These are phyloP conservation scores for Paracamarosporium sp. DNA, from an alignment of 2,329 filamentous ascomycete genomes.

Conservation along the genomic window DNA sequence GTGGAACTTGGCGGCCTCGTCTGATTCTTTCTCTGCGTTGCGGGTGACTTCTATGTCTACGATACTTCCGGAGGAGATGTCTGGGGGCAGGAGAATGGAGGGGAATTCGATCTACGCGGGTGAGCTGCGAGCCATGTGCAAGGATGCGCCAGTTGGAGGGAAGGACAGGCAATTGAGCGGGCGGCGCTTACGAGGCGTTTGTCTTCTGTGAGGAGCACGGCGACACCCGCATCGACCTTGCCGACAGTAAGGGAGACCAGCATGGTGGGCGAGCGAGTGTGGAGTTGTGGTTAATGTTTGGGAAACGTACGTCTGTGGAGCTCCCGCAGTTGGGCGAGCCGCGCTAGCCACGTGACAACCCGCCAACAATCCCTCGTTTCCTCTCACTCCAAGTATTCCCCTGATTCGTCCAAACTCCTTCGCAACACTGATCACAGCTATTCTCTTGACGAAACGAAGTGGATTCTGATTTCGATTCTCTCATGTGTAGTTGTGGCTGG, in stretches of 20 bases:
- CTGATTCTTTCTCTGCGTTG: slow-evolving; percentile 79
- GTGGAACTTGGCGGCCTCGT: slow-evolving; percentile 78
- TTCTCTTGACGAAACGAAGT: too few relatives aligned
- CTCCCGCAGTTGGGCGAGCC: background rate
- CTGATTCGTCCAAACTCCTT: too few relatives aligned
- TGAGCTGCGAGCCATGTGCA: slow-evolving; percentile 30
- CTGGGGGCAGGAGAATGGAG: slow-evolving; percentile 92
- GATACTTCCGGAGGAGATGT: slow-evolving; percentile 95
- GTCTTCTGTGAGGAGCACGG: slow-evolving; percentile 93
- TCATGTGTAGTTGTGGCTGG: background rate
- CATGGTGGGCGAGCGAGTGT: slow-evolving; percentile 63
- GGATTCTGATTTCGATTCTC: background rate
- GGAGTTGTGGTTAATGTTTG: background rate
- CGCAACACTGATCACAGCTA: too few relatives aligned
- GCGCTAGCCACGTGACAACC: slow-evolving; percentile 1
- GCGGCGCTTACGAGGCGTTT: slow-evolving; percentile 81
- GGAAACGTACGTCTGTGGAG: background rate
- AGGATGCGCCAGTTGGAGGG: slow-evolving; percentile 24
- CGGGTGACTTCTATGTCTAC: slow-evolving; percentile 96
- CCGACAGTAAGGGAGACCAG: slow-evolving; percentile 97
- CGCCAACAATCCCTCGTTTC: background rate
- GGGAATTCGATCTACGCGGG: slow-evolving; percentile 89
- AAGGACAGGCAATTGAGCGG: slow-evolving; percentile 20
- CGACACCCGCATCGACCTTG: slow-evolving; percentile 98
- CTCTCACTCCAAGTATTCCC: slow-evolving; percentile 5